These are phyloP conservation scores for Penicillium longicatenatum DNA, from an alignment of 495 filamentous ascomycete genomes.

Conservation along the genomic window DNA sequence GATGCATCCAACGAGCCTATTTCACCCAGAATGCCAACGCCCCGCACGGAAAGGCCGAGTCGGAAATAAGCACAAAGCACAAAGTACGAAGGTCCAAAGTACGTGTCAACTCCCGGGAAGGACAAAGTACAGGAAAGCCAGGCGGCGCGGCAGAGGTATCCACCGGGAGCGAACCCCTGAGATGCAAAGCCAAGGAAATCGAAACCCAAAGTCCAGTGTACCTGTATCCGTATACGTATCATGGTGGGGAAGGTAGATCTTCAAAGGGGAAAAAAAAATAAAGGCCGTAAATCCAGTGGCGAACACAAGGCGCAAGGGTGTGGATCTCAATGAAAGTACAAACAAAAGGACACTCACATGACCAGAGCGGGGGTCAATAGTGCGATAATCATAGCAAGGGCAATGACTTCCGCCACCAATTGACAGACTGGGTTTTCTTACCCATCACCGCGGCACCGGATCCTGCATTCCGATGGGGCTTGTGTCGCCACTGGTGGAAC, in stretches of 20 bases:
- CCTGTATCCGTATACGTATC: not conserved
- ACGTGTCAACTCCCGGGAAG: slow-evolving; percentile 4
- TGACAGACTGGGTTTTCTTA: slow-evolving; percentile 22
- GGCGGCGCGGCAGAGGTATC: not conserved
- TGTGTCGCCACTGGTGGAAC: slow-evolving; percentile 25
- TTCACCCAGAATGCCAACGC: slow-evolving; percentile 4
- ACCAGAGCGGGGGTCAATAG: slow-evolving; percentile 31
- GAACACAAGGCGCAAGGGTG: not conserved
- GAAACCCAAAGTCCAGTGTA: not conserved
- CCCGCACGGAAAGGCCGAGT: slow-evolving; percentile 3
- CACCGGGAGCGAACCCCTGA: slow-evolving; percentile 1
- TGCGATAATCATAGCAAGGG: slow-evolving; percentile 26
- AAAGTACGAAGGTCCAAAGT: slow-evolving; percentile 8
- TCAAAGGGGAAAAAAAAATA: not conserved
- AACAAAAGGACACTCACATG: slow-evolving; percentile 34
- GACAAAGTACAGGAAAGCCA: slow-evolving; percentile 1
- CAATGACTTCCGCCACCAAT: slow-evolving; percentile 19
- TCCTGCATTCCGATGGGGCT: slow-evolving; percentile 38
- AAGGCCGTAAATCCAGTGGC: not conserved
- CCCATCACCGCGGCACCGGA: slow-evolving; percentile 47
- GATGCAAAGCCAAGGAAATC: not conserved
- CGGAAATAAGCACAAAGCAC: not conserved
- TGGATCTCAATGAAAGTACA: not conserved
- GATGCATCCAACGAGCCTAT: slow-evolving; percentile 4
- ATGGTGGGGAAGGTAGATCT: not conserved